Percentiles rank a stretch among this genome's conserved stretches.
phyloP scores from a whole-genome alignment of 2,329 filamentous ascomycete species.

The Ciborinia camelliae region DNA sequence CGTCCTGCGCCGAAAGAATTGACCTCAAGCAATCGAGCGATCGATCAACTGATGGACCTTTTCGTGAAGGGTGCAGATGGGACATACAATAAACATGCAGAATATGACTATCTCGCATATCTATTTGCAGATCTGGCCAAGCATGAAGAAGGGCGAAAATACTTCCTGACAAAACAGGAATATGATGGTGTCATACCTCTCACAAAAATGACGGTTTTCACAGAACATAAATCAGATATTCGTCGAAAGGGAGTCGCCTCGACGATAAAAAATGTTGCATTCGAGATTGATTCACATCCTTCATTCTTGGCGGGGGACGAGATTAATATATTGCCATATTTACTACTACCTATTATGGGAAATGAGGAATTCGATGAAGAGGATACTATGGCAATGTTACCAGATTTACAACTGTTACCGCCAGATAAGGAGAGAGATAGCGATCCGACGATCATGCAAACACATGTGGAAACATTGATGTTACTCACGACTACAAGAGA shows the following conservation, averaged over 20 bases:
- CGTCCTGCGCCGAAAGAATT: constrained; percentile 67
- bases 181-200: constrained; percentile 86
- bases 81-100: constrained; percentile 76
- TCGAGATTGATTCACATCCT: constrained; percentile 72
- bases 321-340: constrained; percentile 81
- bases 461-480: constrained; percentile 84
- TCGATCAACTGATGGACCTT: constrained; percentile 91
- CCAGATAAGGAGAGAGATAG: constrained; percentile 84
- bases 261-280: constrained; percentile 90
- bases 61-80: constrained; percentile 90
- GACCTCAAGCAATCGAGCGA: constrained; percentile 65
- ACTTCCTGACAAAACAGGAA: constrained; percentile 69
- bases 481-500: constrained; percentile 75
- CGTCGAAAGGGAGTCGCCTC: constrained; percentile 91
- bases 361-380: constrained; percentile 85
- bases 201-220: constrained; percentile 91
- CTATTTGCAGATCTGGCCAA: constrained; percentile 91
- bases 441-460: constrained; percentile 73
- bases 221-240: constrained; percentile 79
- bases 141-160: constrained; percentile 68
- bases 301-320: constrained; percentile 67
- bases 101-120: constrained; percentile 92
- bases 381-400: constrained; percentile 80
- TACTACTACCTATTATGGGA: constrained; percentile 83
- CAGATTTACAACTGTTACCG: constrained; percentile 83